Base-by-base conservation (phyloP, 1,284 basidiomycete species). In the Leccinum griseonigrum region DNA sequence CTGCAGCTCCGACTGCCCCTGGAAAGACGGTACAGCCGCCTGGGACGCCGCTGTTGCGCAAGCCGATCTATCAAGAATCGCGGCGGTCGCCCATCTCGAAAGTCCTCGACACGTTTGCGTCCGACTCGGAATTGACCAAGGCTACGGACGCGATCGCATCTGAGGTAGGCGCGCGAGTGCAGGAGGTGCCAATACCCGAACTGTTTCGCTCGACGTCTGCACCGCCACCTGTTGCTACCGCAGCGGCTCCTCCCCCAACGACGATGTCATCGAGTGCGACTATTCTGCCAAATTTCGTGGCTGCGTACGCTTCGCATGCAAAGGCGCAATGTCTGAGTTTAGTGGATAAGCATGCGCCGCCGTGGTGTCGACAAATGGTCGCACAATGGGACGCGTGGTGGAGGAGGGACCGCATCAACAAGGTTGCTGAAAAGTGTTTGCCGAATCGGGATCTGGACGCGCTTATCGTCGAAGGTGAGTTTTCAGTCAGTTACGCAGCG, bases 371-470 rank as follows among this genome's bases (percentile, higher is more conserved):
- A 57, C 73, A 76, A 9, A 60, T 64, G 0, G 57, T 58, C 36
- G 64, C 51, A 22, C 66, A 55, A 51, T 73, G 71, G 62, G 60
- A 69, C 11, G 65, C 69, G 5, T 89, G 87, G 87, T 87, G 86
- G 84, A 77, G 69, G n/a, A 71, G 77, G 54, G 85, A 88, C 60
- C 74, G 88, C 60, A 63, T 81, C 57, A 79, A 83, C 54, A 83
- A 79, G 67, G 70, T 76, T 0, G 84, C 80, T 13, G 84, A 86
- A 71, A 80, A 76, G 56, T 79, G 76, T 65, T 71, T 91, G 63
- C 85, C 86, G 14, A 81, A 84, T 60, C 67, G 81, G 59, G 84
- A 86, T 66, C 65, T 90, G 53, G 87, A 89, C 69, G 79, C 81
- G 3, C 77, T 85, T 29, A 74, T 83, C 5, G 71, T 88, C 43